Evolutionary conservation across 2,329 filamentous ascomycete genomes (phyloP), one percentile per base, ranked within the genome.

Genomic region (Alternaria brassicicola): DNA sequence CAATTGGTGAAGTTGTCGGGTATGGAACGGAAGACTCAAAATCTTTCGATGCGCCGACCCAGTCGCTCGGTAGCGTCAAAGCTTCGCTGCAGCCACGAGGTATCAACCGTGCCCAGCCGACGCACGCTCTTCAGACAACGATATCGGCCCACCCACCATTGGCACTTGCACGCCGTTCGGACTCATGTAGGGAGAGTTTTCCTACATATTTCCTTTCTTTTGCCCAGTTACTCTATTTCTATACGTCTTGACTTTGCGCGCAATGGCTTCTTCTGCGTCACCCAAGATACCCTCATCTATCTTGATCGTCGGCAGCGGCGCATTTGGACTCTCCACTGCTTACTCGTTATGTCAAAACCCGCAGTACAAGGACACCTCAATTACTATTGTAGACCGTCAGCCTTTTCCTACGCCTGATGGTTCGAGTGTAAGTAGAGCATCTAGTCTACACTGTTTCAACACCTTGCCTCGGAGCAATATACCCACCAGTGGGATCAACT

Each of bases 311-410:
- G 81, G 81, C 55, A 81, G 82, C 26, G 84, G 84, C 46, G 83
- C 84, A 42, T 86, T 86, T 60, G 84, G 84, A 28, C 78, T 90
- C 52, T 85, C 85, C 7, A 89, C 88, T 21, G 91, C 92, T 50
- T 86, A 88, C 64, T 84, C 90, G 13, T 84, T 97, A 45, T 81
- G 88, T 58, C 83, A 84, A 63, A 86, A 89, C 33, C 79, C 86
- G 35, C 68, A 72, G 4, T 84, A 78, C 79, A 80, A 80, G 33
- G 68, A 80, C 52, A 83, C 80, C 19, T 76, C 79, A 41, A 84
- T 89, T 60, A 88, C 84, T 6, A 73, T 89, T 31, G 74, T 89
- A 53, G 86, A 89, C 64, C 79, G 84, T 23, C 80, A 83, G 19
- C 76, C 82, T 2, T 86, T 87, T 55, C 86, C 86, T 21, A 83